Evolutionary conservation across 371 early-diverging fungal genomes (phyloP), one percentile per base, ranked within the genome.

Genomic region (Haplosporangium sp.): DNA sequence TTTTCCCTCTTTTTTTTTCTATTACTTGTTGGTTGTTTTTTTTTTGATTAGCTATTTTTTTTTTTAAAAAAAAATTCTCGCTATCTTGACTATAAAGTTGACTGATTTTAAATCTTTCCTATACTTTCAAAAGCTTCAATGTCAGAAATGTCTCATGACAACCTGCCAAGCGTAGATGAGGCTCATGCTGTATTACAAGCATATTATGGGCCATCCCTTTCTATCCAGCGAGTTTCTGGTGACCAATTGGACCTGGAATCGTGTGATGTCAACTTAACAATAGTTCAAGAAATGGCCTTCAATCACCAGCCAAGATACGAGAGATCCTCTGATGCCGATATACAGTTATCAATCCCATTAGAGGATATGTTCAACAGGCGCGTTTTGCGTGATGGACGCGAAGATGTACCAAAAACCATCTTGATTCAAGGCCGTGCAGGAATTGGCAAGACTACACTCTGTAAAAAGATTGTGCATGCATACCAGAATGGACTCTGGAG

Each of bases 351-450:
- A 27, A 66, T 72, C 13, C 67, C 50, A 2, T 48, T 72, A 40
- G 67, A 72, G 27, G 37, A 67, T 19, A 42, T 72, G 19, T 72
- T 72, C 27, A 48, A 72, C 57, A 65, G 52, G 55, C 72, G 65
- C 35, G 52, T 42, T 45, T 44, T 71, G 35, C 61, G 60, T 40
- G 39, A 71, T 55, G 66, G 66, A 40, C 53, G 61, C 11, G 65
- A 64, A 40, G 7, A 27, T 58, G 11, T 65, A 8, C 71, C 71
- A 20, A 48, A 71, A 61, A 19, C 13, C 42, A 64, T 70, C 11
- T 56, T 70, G 70, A 58, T 70, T n/a, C 70, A 63, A 57, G 70
- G 39, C 9, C 53, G 65, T 27, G 34, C 65, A 11, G 50, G 63
- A 34, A 52, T 42, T 17, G 35, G 34, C n/a, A 70, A 70, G 27